phyloP scores from a whole-genome alignment of 169 alveolate genomes.

The Cryptosporidium meleagridis region DNA sequence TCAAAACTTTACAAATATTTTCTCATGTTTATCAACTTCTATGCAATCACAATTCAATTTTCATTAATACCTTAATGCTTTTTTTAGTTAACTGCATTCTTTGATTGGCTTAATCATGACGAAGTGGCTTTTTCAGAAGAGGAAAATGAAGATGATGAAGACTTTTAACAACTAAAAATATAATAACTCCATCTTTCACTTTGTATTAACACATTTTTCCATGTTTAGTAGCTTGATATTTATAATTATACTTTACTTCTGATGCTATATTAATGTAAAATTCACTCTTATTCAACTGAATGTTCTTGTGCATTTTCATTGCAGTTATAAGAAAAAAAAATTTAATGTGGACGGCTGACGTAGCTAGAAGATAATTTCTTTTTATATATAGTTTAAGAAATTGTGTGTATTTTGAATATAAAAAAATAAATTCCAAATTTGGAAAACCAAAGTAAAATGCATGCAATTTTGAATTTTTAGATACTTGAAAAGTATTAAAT shows the following conservation, averaged over 20 bases:
- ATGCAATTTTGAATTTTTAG: not conserved
- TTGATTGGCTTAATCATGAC: slow-evolving; percentile 56
- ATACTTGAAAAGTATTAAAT: not conserved
- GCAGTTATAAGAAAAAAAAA: not conserved
- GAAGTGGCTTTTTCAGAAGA: slow-evolving; percentile 16
- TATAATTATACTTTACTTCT: not conserved
- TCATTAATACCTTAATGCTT: not conserved
- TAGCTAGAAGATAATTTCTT: not conserved
- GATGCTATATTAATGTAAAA: not conserved
- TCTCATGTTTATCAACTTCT: not conserved
- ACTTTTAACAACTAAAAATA: not conserved
- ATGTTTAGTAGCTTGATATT: not conserved
- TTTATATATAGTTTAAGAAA: not conserved
- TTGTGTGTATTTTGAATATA: not conserved
- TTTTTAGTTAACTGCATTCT: slow-evolving; percentile 60
- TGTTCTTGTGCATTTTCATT: not conserved
- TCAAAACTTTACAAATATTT: not conserved
- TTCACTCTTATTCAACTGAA: not conserved
- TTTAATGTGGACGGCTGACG: slow-evolving; percentile 72
- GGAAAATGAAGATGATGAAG: slow-evolving; percentile 61
- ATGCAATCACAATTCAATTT: not conserved
- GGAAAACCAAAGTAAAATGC: not conserved
- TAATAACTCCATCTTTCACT: not conserved
- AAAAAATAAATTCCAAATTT: not conserved
- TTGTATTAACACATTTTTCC: not conserved